phyloP scores from a whole-genome alignment of 140 eudicot species.

The Stevia rebaudiana region DNA sequence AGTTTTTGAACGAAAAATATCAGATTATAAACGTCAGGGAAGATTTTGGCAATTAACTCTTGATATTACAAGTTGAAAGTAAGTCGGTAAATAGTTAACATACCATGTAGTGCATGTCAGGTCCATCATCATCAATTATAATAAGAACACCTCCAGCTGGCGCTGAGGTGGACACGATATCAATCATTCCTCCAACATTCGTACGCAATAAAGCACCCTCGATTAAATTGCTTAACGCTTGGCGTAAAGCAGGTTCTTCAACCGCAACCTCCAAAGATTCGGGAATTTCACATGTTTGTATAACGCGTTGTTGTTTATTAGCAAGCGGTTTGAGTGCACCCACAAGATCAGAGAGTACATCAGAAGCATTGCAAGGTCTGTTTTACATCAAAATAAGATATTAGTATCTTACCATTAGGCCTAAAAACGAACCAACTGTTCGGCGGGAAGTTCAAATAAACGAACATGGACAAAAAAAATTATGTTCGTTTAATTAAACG shows the following conservation, averaged over 20 bases:
- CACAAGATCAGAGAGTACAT: constrained; percentile 66
- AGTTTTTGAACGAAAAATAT: too few relatives aligned
- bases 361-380: constrained; percentile 75
- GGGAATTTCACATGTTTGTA: constrained; percentile 50
- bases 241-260: constrained; percentile 89
- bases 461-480: too few relatives aligned
- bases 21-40: too few relatives aligned
- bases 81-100: background rate
- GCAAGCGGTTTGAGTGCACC: constrained; percentile 82
- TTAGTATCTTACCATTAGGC: background rate
- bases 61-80: constrained; percentile 6
- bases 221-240: constrained; percentile 89
- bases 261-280: constrained; percentile 58
- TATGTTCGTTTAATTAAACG: too few relatives aligned
- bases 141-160: constrained; percentile 94
- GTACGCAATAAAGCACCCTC: constrained; percentile 93
- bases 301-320: constrained; percentile 50
- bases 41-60: too few relatives aligned
- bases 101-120: constrained; percentile 99
- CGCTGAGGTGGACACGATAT: constrained; percentile 59
- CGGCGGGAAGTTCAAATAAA: too few relatives aligned
- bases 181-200: constrained; percentile 72
- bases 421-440: too few relatives aligned
- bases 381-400: constrained; percentile 22
- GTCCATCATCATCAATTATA: constrained; percentile 89